Base-by-base conservation (phyloP, 208 protist species). In the Crithidia bombi region DNA sequence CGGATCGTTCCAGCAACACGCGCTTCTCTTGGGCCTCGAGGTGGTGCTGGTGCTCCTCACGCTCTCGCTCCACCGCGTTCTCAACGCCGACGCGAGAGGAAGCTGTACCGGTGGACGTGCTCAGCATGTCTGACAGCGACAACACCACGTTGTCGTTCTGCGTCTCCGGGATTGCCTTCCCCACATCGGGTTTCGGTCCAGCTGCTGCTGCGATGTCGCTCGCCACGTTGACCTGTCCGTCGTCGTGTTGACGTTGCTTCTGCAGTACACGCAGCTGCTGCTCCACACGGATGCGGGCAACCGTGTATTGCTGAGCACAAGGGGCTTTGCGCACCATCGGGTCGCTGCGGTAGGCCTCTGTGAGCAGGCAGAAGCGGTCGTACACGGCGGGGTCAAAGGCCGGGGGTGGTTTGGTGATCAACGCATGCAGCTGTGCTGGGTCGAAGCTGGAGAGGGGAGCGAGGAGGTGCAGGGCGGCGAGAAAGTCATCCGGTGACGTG, bases 361-460 rank as follows among this genome's bases (percentile, higher is more conserved):
- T 75, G 33, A 89, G 64, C 11, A 73, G 35, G 68, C 82, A 87
- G 61, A 86, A 77, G 46, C 83, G 75, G 19, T 69, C 69, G 73
- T 92, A 75, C 25, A 75, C 52, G 5, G 7, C 59, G 21, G 61
- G 54, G 44, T 68, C 62, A 25, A 75, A 75, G 10, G 62, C 43
- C 4, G 62, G 62, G 3, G 83, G 46, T 46, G 80, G 46, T 17
- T 0, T 49, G 15, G 39, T 17, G 59, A 86, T 69, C 14, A 91
- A 69, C 14, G 25, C 19, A 25, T 59, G 49, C 23, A 91, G 74
- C 50, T 90, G 81, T 15, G 25, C 33, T 21, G 55, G 55, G 12
- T 70, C 78, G 59, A 94, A 52, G 59, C 67, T 67, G 14, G 43
- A 69, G n/a, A 94, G 81, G 5, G 79, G 83, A 3, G 57, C 64